Conservation (phyloP, 768 basidiomycete genomes). For the Trametes coccinea region DNA sequence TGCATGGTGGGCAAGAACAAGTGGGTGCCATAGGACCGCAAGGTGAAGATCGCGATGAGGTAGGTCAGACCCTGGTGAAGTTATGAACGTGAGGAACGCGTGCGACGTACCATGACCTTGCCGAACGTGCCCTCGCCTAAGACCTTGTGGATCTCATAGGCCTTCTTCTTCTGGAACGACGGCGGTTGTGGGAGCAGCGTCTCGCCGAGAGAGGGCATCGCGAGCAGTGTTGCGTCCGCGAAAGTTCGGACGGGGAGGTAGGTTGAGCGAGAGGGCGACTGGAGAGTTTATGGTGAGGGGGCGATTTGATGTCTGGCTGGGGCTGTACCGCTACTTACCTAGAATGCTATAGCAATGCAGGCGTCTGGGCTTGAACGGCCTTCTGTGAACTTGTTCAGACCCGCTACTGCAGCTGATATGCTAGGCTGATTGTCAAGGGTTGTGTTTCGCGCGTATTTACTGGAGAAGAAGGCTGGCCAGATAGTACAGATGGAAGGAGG, state of each 20-base stretch:
- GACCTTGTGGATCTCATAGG: conserved; percentile 69
- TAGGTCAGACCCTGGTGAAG: not conserved
- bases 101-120: conserved; percentile 73
- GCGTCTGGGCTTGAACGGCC: not conserved
- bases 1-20: not conserved
- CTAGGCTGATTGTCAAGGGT: no score
- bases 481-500: not conserved
- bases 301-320: conserved; percentile 6
- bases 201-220: conserved; percentile 21
- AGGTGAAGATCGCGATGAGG: not conserved
- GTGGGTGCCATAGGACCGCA: not conserved
- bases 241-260: not conserved
- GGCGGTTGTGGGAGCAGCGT: conserved; percentile 75
- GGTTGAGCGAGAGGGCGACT: not conserved
- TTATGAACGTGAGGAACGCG: no score
- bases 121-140: conserved; percentile 89
- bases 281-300: not conserved
- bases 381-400: no score
- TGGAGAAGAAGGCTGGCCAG: not conserved
- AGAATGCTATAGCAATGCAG: not conserved
- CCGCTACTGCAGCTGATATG: no score
- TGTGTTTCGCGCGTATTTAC: no score
- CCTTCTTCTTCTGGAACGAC: conserved; percentile 84
- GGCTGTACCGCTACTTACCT: conserved; percentile 6
- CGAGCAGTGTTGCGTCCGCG: not conserved